Percentiles rank a stretch among this genome's conserved stretches.
Evolutionary conservation across 768 basidiomycete genomes (phyloP).

Genomic region (Paxillus ammoniavirescens): DNA sequence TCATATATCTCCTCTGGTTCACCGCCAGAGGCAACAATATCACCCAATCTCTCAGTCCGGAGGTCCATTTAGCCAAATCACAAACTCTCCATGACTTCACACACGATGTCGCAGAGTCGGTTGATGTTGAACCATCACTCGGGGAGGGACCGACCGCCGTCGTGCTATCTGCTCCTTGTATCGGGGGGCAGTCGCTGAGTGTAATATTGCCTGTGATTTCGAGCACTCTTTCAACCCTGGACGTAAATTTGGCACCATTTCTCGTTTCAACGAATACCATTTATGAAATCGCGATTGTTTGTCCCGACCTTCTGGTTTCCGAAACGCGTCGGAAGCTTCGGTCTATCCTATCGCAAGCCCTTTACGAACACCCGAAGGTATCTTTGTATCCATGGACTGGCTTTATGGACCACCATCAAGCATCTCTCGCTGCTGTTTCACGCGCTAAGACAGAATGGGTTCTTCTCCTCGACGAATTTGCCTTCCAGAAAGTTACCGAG

Average conservation of each 20-base stretch:
- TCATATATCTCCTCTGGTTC: conserved; percentile 13
- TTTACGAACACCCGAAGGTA: conserved; percentile 40
- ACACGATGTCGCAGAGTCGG: not conserved
- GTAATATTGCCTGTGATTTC: conserved; percentile 48
- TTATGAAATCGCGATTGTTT: conserved; percentile 47
- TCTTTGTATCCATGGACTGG: conserved; percentile 35
- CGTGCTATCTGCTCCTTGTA: conserved; percentile 3
- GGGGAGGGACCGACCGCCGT: not conserved
- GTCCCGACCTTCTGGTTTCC: conserved; percentile 36
- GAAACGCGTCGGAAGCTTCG: conserved; percentile 38
- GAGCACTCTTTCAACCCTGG: conserved; percentile 33
- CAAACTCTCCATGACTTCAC: not conserved
- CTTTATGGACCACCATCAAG: conserved; percentile 15
- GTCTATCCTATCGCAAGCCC: conserved; percentile 26
- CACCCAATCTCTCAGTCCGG: not conserved
- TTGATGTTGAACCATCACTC: not conserved
- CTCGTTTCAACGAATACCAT: conserved; percentile 35
- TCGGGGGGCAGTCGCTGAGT: conserved; percentile 39
- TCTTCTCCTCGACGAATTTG: conserved; percentile 50
- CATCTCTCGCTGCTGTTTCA: conserved; percentile 37
- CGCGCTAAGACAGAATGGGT: conserved; percentile 47
- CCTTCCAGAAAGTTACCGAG: conserved; percentile 35
- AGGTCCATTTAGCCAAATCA: not conserved
- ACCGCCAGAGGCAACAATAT: not conserved
- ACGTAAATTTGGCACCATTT: conserved; percentile 38